Base-by-base conservation (phyloP, 441 rosid genomes). In the Cnidoscolus chayamansa region DNA sequence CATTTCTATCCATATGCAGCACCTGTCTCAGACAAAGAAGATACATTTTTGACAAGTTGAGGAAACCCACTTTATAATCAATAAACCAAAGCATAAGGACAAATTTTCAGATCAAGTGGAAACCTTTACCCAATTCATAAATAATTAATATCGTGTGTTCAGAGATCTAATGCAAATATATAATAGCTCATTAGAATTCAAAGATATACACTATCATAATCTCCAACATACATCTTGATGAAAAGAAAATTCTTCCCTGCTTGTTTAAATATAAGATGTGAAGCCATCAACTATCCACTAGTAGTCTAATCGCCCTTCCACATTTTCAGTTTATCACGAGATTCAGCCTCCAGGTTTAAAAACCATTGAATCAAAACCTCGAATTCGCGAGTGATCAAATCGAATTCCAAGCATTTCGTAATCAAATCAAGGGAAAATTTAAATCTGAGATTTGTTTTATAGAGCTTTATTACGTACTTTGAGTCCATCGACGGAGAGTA, bases 1-100 rank as follows among this genome's bases (percentile, higher is more conserved):
- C 97, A 81, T 93, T 93, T 68, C 90, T 82, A 76, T 93, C 92
- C 97, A 93, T 93, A 77, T 89, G 91, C 85, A 93, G 75, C 8
- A 93, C 98, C 97, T 90, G 10, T 56, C 4, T 56, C 60, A 56
- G 17, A n/a, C 25, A 54, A 15, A 4, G 2, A 54, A 7, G 17
- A 54, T 40, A 40, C 4, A 40, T 40, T 3, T 3, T 3, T 40
- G 0, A 40, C 7, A 40, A 40, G 45, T 3, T 3, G 0, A 40
- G 6, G 45, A 40, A 40, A 40, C 53, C 53, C 53, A 51, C 13
- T 16, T 2, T 7, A 15, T 16, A 51, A 55, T 55, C 10, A 55
- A 55, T 17, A 55, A 55, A 10, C 31, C 7, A 55, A 55, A 55
- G 11, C 30, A 15, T 53, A 53, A 4, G 6, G 5, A 53, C 7